These are phyloP conservation scores for Epicoccum sorghinum DNA, from an alignment of 2,329 filamentous ascomycete genomes.

Conservation along the genomic window DNA sequence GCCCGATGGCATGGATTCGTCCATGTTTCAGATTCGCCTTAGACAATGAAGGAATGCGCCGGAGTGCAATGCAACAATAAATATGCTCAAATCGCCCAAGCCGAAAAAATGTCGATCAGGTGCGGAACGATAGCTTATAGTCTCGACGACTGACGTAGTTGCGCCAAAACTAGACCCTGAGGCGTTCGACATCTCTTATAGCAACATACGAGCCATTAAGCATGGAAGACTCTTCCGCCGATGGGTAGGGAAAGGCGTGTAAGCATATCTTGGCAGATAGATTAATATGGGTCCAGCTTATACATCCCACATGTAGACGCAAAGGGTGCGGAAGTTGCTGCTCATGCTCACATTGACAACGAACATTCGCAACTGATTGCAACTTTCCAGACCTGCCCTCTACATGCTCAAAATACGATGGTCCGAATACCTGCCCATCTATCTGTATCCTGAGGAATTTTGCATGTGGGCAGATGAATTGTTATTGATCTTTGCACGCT, in stretches of 20 bases:
- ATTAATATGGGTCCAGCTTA: slow-evolving; percentile 6
- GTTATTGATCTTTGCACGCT: neutral
- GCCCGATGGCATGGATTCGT: neutral
- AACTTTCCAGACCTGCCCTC: too few species aligned
- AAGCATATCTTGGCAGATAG: slow-evolving; percentile 4
- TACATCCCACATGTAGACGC: neutral
- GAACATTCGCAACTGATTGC: neutral
- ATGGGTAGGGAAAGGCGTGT: neutral
- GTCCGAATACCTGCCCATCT: neutral
- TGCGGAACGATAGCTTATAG: neutral
- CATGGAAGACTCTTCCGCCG: neutral
- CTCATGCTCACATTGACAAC: neutral
- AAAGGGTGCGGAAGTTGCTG: neutral
- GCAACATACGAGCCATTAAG: neutral
- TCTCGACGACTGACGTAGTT: slow-evolving; percentile 4
- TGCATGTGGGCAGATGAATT: slow-evolving; percentile 1
- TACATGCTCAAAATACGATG: neutral
- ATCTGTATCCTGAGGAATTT: neutral
- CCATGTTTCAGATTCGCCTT: neutral
- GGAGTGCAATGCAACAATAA: neutral
- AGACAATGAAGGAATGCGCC: neutral
- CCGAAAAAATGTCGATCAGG: neutral
- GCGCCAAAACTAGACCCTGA: slow-evolving; percentile 1
- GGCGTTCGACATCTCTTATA: slow-evolving; percentile 9
- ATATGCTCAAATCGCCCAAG: neutral